Evolutionary conservation across 495 filamentous ascomycete genomes (phyloP).

Genomic region (Penicillium verhagenii): DNA sequence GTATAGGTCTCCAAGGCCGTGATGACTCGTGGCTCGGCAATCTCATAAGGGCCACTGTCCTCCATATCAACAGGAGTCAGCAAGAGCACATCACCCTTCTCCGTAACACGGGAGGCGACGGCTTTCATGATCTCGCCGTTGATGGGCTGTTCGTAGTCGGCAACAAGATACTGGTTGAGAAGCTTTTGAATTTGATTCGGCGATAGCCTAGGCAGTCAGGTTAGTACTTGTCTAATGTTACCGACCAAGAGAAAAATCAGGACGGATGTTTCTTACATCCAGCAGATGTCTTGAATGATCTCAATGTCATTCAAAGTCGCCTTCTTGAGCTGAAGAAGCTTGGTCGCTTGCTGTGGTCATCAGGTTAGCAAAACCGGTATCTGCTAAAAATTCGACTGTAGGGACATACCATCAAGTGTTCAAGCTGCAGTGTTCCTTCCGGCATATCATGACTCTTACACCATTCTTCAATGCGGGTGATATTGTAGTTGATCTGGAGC

Average conservation of each 20-base stretch:
- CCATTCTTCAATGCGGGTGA: conserved; percentile 99
- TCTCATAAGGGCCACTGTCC: conserved; percentile 98
- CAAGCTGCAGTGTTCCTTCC: conserved; percentile 93
- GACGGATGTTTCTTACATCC: conserved; percentile 69
- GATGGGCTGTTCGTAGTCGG: conserved; percentile 99
- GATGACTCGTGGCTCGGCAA: conserved; percentile 93
- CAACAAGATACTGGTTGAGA: conserved; percentile 96
- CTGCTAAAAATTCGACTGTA: background rate
- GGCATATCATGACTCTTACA: conserved; percentile 99
- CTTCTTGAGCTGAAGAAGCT: conserved; percentile 98
- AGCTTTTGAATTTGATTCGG: conserved; percentile 99
- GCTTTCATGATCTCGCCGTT: conserved; percentile 99
- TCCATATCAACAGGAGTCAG: conserved; percentile 97
- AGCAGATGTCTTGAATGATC: conserved; percentile 99
- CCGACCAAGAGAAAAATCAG: background rate
- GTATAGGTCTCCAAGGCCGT: conserved; percentile 98
- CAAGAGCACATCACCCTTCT: conserved; percentile 95
- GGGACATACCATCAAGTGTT: conserved; percentile 86
- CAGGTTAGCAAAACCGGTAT: conserved; percentile 16
- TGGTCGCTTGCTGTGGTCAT: conserved; percentile 80
- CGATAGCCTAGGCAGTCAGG: conserved; percentile 64
- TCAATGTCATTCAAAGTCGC: conserved; percentile 98
- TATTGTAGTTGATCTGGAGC: conserved; percentile 99
- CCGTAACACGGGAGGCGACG: conserved; percentile 92
- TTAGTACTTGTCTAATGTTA: conserved; percentile 10